phyloP scores from a whole-genome alignment of 345 rosid species.

The Populus ilicifolia region DNA sequence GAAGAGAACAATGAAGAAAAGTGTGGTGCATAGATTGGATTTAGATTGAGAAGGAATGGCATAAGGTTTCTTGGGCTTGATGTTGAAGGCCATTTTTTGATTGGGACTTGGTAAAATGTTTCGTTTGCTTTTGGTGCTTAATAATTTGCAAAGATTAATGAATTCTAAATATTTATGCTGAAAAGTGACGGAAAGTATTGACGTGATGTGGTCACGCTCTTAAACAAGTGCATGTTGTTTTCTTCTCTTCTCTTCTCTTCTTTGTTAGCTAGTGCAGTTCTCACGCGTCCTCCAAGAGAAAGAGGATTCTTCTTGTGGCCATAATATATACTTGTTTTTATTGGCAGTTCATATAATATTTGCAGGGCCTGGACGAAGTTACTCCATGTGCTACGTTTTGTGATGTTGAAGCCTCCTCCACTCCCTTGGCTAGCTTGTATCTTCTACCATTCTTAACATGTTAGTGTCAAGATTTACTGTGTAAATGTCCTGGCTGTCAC shows the following conservation, averaged over 20 bases:
- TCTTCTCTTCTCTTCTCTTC: not conserved
- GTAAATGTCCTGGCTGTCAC: too few relatives aligned
- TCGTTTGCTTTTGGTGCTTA: not conserved
- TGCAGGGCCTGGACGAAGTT: not conserved
- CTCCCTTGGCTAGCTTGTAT: not conserved
- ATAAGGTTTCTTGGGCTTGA: slow-evolving; percentile 49
- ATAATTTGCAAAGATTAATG: not conserved
- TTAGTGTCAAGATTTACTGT: too few relatives aligned
- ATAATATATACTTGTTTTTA: not conserved
- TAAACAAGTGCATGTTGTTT: slow-evolving; percentile 14
- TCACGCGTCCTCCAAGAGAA: slow-evolving; percentile 27
- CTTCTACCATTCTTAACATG: not conserved
- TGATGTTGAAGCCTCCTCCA: not conserved
- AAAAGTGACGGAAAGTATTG: slow-evolving; percentile 23
- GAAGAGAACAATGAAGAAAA: slow-evolving; percentile 77
- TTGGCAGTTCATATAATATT: not conserved
- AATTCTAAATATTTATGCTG: not conserved
- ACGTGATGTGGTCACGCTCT: slow-evolving; percentile 27
- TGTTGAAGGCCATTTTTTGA: slow-evolving; percentile 52
- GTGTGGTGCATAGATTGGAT: slow-evolving; percentile 50
- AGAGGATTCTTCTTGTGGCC: not conserved
- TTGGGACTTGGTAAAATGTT: not conserved
- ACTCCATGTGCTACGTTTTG: not conserved
- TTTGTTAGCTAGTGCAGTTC: slow-evolving; percentile 36
- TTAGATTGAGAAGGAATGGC: slow-evolving; percentile 20